Evolutionary conservation across 129 eudicot species (phyloP), one percentile per base, ranked within the genome.

Genomic region (Dittrichia graveolens): DNA sequence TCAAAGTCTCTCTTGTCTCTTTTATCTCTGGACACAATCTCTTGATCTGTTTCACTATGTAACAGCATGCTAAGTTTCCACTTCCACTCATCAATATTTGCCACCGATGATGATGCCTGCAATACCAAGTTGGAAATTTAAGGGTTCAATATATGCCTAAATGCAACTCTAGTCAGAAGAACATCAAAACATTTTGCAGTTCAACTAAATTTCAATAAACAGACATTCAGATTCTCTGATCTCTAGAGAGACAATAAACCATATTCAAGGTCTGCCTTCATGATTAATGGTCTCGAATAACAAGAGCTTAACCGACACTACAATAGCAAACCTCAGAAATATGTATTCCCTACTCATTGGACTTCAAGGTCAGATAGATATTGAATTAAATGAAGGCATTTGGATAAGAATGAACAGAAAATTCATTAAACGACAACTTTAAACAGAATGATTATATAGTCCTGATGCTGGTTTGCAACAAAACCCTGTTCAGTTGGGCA

Each of bases 81-180:
- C 79, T 84, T 95, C 99, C 99, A 95, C 85, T 90, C 97, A 70
- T 95, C 99, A 81, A 95, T 85, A 67, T 95, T 95, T 10, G 97
- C 97, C 91, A 95, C 99, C 0, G 99, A 90, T 18, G 99, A 95
- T 38, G 99, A 90, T 59, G 90, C 97, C 99, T 95, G 66, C 65
- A 61, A 69, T 57, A 74, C 48, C 55, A 65, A 56, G 50, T 65
- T 45, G 7, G 6, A 14, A 35, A 72, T 45, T 49, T 73, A 12
- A 40, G 34, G 3, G 35, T 64, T 62, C n/a, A 40, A 53, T 41
- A 38, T n/a, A 24, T 50, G 24, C 42, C 7, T 52, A 14, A 19
- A 54, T 6, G 34, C 14, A 53, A 53, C 34, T 54, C 59, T 54
- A 6, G 10, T 54, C 24, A 15, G 3, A 16, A 54, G 59, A 54